These are phyloP conservation scores for Vachellia pachyceras DNA, from an alignment of 306 rosid genomes.

Conservation along the genomic window DNA sequence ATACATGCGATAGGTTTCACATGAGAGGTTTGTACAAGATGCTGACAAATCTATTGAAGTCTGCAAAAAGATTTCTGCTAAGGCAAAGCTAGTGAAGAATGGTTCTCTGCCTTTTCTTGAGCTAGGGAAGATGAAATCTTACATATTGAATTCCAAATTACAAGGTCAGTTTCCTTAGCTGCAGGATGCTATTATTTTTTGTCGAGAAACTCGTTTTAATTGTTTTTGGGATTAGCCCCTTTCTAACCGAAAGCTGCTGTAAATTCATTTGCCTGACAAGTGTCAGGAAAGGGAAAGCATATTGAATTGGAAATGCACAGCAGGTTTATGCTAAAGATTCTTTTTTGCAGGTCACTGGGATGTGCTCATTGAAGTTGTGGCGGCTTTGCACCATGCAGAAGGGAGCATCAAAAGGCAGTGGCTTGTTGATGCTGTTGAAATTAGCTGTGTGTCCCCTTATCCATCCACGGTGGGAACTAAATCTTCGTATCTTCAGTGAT, in stretches of 20 bases:
- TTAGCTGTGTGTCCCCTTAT: conserved; percentile 81
- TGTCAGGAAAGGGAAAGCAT: conserved; percentile 28
- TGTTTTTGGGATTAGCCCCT: conserved; percentile 25
- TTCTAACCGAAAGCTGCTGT: conserved; percentile 23
- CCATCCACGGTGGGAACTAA: conserved; percentile 81
- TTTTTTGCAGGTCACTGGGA: conserved; percentile 73
- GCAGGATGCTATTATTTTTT: neutral
- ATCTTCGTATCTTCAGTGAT: conserved; percentile 5
- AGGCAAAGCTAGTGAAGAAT: conserved; percentile 69
- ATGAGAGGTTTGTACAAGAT: conserved; percentile 55
- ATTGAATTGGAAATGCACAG: conserved; percentile 34
- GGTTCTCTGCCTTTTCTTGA: conserved; percentile 73
- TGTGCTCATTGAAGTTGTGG: conserved; percentile 76
- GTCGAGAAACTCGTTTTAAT: conserved; percentile 22
- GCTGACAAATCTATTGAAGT: conserved; percentile 45
- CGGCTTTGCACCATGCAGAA: conserved; percentile 79
- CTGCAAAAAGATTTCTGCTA: conserved; percentile 66
- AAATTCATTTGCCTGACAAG: conserved; percentile 7
- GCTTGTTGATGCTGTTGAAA: conserved; percentile 85
- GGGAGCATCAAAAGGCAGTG: conserved; percentile 76
- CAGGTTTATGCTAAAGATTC: conserved; percentile 30
- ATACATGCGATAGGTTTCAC: conserved; percentile 63
- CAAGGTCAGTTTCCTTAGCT: conserved; percentile 51
- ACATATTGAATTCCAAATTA: conserved; percentile 60
- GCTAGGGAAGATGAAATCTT: conserved; percentile 77